These are phyloP conservation scores for Pythium periplocum DNA, from an alignment of 352 stramenopile genomes.

Conservation along the genomic window DNA sequence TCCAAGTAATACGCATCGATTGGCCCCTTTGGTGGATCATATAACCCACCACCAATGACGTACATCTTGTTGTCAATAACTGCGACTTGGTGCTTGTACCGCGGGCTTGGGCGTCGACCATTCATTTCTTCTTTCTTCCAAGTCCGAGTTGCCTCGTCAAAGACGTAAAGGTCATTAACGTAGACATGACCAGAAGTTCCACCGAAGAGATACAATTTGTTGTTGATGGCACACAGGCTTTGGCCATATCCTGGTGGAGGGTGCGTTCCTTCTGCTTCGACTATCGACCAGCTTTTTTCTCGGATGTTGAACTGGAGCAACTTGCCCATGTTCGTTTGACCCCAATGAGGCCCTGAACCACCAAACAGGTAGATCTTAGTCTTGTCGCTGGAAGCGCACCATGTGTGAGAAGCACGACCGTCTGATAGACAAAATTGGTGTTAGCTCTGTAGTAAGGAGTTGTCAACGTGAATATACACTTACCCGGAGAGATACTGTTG, in stretches of 20 bases:
- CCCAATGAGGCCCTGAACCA: conserved; percentile 73
- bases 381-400: conserved; percentile 66
- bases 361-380: conserved; percentile 78
- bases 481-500: conserved; percentile 69
- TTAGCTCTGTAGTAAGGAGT: not conserved
- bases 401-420: conserved; percentile 68
- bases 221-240: conserved; percentile 69
- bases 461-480: not conserved
- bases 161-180: conserved; percentile 83
- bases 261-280: conserved; percentile 55
- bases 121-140: conserved; percentile 70
- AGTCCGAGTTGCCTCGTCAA: conserved; percentile 62
- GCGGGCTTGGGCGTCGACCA: conserved; percentile 56
- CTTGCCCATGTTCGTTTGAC: conserved; percentile 86
- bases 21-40: conserved; percentile 72
- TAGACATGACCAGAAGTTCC: conserved; percentile 78
- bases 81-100: conserved; percentile 84
- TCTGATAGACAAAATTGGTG: conserved; percentile 20
- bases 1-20: conserved; percentile 80
- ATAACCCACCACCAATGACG: conserved; percentile 70
- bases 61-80: conserved; percentile 69
- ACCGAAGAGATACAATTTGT: conserved; percentile 80
- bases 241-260: conserved; percentile 74
- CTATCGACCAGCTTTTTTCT: conserved; percentile 78
- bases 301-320: conserved; percentile 73